phyloP scores from a whole-genome alignment of 805 yeast genomes.

The Spathaspora boniae region DNA sequence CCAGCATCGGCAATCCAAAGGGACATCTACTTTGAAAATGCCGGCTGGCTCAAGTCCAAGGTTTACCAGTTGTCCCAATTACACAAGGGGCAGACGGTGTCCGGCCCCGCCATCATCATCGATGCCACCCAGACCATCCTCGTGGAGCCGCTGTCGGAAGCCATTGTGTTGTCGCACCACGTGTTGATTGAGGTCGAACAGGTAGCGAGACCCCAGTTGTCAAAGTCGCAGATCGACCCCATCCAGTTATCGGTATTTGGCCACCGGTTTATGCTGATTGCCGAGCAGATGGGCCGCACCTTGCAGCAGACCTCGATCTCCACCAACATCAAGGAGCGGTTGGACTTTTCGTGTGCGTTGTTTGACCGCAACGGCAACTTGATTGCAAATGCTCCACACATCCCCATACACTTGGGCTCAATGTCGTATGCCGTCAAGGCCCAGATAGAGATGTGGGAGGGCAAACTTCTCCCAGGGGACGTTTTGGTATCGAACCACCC shows the following conservation, averaged over 20 bases:
- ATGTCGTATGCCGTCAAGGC: conserved; percentile 47
- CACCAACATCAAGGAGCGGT: conserved; percentile 42
- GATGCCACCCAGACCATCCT: conserved; percentile 32
- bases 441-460: conserved; percentile 38
- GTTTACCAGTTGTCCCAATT: conserved; percentile 22
- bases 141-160: conserved; percentile 31
- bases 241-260: conserved; percentile 40
- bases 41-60: conserved; percentile 26
- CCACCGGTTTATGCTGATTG: conserved; percentile 38
- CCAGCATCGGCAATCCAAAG: conserved; percentile 6
- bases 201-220: conserved; percentile 18
- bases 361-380: conserved; percentile 41
- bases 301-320: conserved; percentile 45
- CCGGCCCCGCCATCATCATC: conserved; percentile 33
- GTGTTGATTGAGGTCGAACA: conserved; percentile 29
- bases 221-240: conserved; percentile 29
- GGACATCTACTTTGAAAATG: conserved; percentile 25
- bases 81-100: conserved; percentile 17
- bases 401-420: conserved; percentile 45
- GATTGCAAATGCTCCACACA: conserved; percentile 46
- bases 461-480: conserved; percentile 38
- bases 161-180: conserved; percentile 25
- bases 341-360: conserved; percentile 45
- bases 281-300: conserved; percentile 44
- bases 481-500: conserved; percentile 44